These are phyloP conservation scores for Austroboletus novae-zelandiae DNA, from an alignment of 1,284 basidiomycete genomes.

Conservation along the genomic window DNA sequence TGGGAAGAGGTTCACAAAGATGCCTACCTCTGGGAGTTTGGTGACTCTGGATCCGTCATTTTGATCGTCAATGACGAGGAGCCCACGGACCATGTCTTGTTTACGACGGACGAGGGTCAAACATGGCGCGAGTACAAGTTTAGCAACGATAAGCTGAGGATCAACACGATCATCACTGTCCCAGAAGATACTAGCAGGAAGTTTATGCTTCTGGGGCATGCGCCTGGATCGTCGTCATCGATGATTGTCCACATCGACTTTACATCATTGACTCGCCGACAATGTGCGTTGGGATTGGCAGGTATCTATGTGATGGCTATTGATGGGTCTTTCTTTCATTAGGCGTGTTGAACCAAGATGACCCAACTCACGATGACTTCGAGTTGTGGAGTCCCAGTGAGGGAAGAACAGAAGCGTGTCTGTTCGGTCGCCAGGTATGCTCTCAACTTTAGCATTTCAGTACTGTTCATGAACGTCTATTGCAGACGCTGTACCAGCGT, in stretches of 20 bases:
- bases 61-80: slow-evolving; percentile 95
- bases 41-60: slow-evolving; percentile 93
- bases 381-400: slow-evolving; percentile 94
- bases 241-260: slow-evolving; percentile 91
- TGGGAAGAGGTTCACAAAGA: slow-evolving; percentile 99
- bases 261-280: slow-evolving; percentile 64
- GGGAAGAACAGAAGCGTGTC: slow-evolving; percentile 74
- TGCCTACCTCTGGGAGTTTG: slow-evolving; percentile 97
- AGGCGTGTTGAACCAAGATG: slow-evolving; percentile 69
- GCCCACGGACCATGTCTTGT: slow-evolving; percentile 86
- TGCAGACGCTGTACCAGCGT: slow-evolving; percentile 83
- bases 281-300: slow-evolving; percentile 56
- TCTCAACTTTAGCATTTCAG: not conserved
- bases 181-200: slow-evolving; percentile 88
- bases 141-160: slow-evolving; percentile 68
- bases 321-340: slow-evolving; percentile 1
- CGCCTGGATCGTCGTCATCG: slow-evolving; percentile 48
- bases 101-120: slow-evolving; percentile 85
- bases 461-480: not conserved
- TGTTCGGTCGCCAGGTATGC: slow-evolving; percentile 78
- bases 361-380: slow-evolving; percentile 86
- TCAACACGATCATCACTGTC: slow-evolving; percentile 83
- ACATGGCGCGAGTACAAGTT: slow-evolving; percentile 91
- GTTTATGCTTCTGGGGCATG: slow-evolving; percentile 83
- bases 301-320: not conserved